phyloP scores from a whole-genome alignment of 129 eudicot genomes.

The Gnaphalium uliginosum region DNA sequence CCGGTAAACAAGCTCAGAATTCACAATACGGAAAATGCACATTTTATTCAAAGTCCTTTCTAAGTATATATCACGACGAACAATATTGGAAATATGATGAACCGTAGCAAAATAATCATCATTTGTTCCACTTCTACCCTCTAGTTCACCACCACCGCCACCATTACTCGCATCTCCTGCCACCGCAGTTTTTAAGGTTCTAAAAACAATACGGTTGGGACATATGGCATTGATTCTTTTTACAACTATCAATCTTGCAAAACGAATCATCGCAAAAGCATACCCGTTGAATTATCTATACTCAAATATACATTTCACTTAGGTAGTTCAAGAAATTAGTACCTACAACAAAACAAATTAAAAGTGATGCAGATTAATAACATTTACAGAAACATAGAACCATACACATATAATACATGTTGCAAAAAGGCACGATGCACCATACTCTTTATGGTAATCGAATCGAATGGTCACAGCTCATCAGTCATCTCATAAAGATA shows the following conservation, averaged over 20 bases:
- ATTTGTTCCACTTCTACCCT: constrained; percentile 48
- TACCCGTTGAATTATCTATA: constrained; percentile 1
- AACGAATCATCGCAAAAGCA: constrained; percentile 28
- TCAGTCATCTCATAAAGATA: constrained; percentile 15
- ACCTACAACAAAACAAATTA: constrained; percentile 6
- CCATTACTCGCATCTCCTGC: constrained; percentile 11
- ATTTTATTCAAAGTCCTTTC: constrained; percentile 88
- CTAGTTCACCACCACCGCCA: neutral
- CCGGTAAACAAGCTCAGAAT: constrained; percentile 86
- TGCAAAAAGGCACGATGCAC: constrained; percentile 15
- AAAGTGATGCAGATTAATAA: too few species aligned
- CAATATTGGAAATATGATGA: constrained; percentile 91
- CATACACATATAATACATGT: too few species aligned
- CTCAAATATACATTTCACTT: neutral
- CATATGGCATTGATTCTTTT: constrained; percentile 6
- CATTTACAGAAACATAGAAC: too few species aligned
- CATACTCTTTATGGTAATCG: constrained; percentile 18
- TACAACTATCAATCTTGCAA: constrained; percentile 31
- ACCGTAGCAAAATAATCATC: constrained; percentile 92
- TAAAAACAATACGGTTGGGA: constrained; percentile 18
- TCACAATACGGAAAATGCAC: constrained; percentile 57
- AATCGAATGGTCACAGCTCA: neutral
- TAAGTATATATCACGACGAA: constrained; percentile 79
- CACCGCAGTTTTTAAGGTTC: constrained; percentile 37
- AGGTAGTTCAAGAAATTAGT: constrained; percentile 3